A percentile compares a stretch with the other conserved stretches of the same genome.
phyloP scores from a whole-genome alignment of 495 filamentous ascomycete genomes.

The Glutinoglossum americanum region DNA sequence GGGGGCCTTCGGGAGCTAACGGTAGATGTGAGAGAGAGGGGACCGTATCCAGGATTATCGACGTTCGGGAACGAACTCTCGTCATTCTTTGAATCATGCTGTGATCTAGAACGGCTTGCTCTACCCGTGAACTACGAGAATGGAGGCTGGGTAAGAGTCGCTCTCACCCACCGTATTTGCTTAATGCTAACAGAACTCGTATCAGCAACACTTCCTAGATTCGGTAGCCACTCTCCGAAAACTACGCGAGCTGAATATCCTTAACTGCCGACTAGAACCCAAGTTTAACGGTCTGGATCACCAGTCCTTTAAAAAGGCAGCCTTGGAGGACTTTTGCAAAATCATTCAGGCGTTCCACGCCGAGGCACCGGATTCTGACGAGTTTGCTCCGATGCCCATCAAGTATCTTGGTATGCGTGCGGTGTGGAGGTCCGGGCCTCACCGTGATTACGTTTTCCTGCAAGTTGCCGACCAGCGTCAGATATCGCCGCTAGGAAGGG shows the following conservation, averaged over 20 bases:
- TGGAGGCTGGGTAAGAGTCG: background rate
- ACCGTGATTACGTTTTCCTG: background rate
- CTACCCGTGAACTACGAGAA: background rate
- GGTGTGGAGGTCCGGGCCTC: background rate
- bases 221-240: background rate
- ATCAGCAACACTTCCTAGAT: background rate
- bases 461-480: background rate
- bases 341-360: background rate
- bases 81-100: background rate
- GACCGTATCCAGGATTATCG: background rate
- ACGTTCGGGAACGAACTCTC: background rate
- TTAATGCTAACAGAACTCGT: background rate
- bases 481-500: background rate
- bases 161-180: background rate
- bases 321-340: background rate
- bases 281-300: background rate
- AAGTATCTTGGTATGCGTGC: background rate
- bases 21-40: background rate
- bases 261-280: background rate
- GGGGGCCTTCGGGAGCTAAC: background rate
- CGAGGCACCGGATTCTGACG: background rate
- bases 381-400: background rate
- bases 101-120: background rate
- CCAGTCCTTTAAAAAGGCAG: background rate
- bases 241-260: background rate